Base-by-base conservation (phyloP, 1,284 basidiomycete genomes). In the Fistulinella staudtii region DNA sequence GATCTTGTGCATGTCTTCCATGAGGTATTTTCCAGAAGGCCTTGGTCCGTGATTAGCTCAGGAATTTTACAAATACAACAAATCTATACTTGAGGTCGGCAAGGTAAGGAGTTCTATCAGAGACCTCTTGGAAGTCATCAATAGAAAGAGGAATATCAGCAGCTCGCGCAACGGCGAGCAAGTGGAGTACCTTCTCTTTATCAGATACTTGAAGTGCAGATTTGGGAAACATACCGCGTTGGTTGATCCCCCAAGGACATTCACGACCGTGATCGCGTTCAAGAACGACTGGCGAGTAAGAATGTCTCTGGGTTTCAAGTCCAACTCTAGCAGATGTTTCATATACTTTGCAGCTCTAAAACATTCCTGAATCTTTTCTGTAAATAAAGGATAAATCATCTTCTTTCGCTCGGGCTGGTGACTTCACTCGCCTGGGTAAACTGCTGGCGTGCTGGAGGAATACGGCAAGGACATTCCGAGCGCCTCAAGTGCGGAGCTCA, bases 1-100 rank as follows among this genome's bases (percentile, higher is more conserved):
- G 53, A 93, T 84, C 53, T 77, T 81, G 74, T 97, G 90, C 25
- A 99, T 76, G 63, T 98, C 93, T 70, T 97, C 92, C 93, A 98
- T 97, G 58, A 90, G 86, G 68, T 94, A 97, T 71, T 87, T 87
- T 21, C 93, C 93, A 22, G 89, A 92, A 7, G 94, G 94, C 65
- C 85, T 86, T 45, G 3, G 33, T 21, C n/a, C 30, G 15, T 27
- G 23, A 38, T 48, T 11, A 53, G 39, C 24, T 38, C 10, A 33
- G 13, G 22, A 36, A n/a, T 10, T 11, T 37, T 21, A 21, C 13
- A 25, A 13, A 14, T 4, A 20, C 10, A 34, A 41, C 36, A 48
- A 31, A 44, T 57, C 11, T 66, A 45, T 60, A 84, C 82, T 92
- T 94, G 53, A 98, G 76, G 63, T 99, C 91, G 24, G 91, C 92